These are phyloP conservation scores for Citrullus mucosospermus DNA, from an alignment of 306 rosid species.

Conservation along the genomic window DNA sequence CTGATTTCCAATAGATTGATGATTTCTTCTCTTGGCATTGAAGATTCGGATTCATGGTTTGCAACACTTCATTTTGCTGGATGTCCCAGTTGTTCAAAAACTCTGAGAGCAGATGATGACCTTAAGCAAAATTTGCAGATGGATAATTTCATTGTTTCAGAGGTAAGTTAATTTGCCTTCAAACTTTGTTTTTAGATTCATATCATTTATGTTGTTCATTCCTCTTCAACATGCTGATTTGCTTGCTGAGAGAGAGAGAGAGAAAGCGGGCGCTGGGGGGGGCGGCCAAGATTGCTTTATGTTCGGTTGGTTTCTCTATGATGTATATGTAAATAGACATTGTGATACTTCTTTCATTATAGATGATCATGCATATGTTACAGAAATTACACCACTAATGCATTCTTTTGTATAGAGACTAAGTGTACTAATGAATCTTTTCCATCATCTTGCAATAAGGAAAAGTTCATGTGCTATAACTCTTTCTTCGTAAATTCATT, in stretches of 20 bases:
- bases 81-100: constrained; percentile 56
- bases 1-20: constrained; percentile 54
- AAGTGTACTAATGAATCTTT: constrained; percentile 16
- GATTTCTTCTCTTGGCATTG: constrained; percentile 69
- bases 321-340: neutral
- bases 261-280: no score
- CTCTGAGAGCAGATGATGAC: constrained; percentile 58
- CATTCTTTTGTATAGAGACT: constrained; percentile 3
- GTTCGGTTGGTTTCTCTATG: neutral
- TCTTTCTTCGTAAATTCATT: constrained; percentile 56
- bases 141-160: constrained; percentile 40
- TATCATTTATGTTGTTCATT: neutral
- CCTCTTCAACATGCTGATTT: neutral
- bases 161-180: constrained; percentile 37
- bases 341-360: neutral
- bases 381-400: neutral
- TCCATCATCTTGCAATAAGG: constrained; percentile 33
- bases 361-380: neutral
- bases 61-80: constrained; percentile 49
- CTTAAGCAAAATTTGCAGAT: constrained; percentile 34
- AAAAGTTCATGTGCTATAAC: constrained; percentile 50
- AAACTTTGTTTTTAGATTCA: neutral
- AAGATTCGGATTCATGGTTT: constrained; percentile 65
- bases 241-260: neutral
- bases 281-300: neutral